Conservation (phyloP, 768 basidiomycete genomes). For the Pleurotus pulmonarius region DNA sequence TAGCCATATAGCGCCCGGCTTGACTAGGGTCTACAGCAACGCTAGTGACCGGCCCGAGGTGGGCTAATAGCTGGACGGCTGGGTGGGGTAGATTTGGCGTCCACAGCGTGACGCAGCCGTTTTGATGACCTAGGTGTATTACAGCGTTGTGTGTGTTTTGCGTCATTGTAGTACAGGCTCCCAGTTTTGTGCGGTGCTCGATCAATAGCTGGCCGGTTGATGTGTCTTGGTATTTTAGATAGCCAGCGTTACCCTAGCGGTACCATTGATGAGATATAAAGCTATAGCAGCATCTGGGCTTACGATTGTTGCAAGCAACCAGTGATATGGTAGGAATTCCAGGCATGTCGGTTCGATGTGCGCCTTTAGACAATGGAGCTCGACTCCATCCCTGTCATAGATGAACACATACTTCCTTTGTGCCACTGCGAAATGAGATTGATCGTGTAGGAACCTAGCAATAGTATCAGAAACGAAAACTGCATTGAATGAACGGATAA, state of each 20-base stretch:
- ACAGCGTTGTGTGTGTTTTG: constrained; percentile 94
- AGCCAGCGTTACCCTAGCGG: constrained; percentile 78
- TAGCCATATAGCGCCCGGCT: constrained; percentile 89
- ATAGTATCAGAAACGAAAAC: constrained; percentile 5
- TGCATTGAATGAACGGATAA: background rate
- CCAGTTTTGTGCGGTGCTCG: constrained; percentile 88
- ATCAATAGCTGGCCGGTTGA: constrained; percentile 86
- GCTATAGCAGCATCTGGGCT: constrained; percentile 19
- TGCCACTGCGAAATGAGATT: constrained; percentile 90
- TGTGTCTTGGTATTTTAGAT: constrained; percentile 95
- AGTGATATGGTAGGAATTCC: constrained; percentile 94
- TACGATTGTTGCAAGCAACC: constrained; percentile 84
- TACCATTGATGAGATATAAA: background rate
- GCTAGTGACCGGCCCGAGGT: constrained; percentile 81
- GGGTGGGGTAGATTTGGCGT: constrained; percentile 92
- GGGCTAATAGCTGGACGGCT: constrained; percentile 88
- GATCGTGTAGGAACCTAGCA: constrained; percentile 83
- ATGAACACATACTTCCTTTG: constrained; percentile 96
- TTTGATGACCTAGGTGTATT: constrained; percentile 91
- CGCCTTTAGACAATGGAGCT: constrained; percentile 78
- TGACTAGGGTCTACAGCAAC: constrained; percentile 82
- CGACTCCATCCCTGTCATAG: constrained; percentile 91
- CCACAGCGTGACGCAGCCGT: constrained; percentile 95
- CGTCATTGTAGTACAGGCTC: constrained; percentile 78
- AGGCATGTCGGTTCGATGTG: constrained; percentile 89